Conservation (phyloP, 192 early-diverging fungal genomes). For the Backusella macrospora region DNA sequence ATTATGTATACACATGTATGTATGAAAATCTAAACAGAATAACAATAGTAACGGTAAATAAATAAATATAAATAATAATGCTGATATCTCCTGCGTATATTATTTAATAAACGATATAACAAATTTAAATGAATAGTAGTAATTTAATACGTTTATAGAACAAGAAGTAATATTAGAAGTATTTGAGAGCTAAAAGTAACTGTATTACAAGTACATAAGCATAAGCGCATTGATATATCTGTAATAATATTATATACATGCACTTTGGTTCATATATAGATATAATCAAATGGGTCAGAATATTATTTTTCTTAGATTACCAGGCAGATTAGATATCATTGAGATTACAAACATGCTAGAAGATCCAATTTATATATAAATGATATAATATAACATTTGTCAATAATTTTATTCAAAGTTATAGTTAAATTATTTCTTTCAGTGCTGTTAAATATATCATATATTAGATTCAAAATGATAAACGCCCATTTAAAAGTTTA, state of each 20-base stretch:
- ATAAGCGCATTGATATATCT: not conserved
- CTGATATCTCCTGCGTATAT: not conserved
- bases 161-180: not conserved
- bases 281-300: conserved; percentile 5
- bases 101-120: not conserved
- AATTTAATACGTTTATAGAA: not conserved
- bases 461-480: not conserved
- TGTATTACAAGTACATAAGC: not conserved
- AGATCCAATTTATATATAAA: not conserved
- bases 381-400: not conserved
- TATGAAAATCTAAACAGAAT: too few species aligned
- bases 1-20: not conserved
- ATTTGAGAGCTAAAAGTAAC: not conserved
- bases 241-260: not conserved
- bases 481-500: not conserved
- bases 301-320: not conserved
- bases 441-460: not conserved
- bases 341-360: not conserved
- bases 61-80: not conserved
- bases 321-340: not conserved
- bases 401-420: not conserved
- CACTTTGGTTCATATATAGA: not conserved
- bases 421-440: not conserved
- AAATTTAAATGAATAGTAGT: conserved; percentile 10
- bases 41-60: not conserved